A percentile compares a stretch with the other conserved stretches of the same genome.
Conservation (phyloP, 2,329 filamentous ascomycete species). For the Talaromyces rugulosus region DNA sequence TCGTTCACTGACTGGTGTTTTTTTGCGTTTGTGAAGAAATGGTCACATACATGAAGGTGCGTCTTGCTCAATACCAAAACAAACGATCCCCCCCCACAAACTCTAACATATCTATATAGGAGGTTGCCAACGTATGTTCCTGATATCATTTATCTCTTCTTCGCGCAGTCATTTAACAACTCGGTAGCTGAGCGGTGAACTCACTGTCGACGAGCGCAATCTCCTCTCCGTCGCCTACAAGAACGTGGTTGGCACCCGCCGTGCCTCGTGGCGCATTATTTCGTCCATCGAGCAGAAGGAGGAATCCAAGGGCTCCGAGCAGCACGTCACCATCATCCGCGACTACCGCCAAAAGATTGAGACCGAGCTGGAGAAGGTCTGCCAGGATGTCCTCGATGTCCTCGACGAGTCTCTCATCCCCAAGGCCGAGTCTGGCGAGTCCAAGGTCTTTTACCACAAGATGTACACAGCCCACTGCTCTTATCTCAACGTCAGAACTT, state of each 20-base stretch:
- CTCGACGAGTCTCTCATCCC: constrained; percentile 92
- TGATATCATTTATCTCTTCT: neutral
- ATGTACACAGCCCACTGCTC: constrained; percentile 59
- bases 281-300: constrained; percentile 99
- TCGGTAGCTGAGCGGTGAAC: constrained; percentile 59
- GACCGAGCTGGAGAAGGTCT: constrained; percentile 93
- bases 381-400: constrained; percentile 93
- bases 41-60: constrained; percentile 97
- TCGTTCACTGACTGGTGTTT: constrained; percentile 14
- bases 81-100: constrained; percentile 20
- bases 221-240: constrained; percentile 97
- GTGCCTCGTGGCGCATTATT: constrained; percentile 97
- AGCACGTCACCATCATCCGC: constrained; percentile 87
- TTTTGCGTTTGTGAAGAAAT: constrained; percentile 59
- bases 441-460: constrained; percentile 99
- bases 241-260: constrained; percentile 95
- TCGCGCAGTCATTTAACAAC: constrained; percentile 16
- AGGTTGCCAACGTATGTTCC: constrained; percentile 80
- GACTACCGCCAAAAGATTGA: constrained; percentile 99
- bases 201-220: constrained; percentile 81
- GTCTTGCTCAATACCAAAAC: constrained; percentile 19
- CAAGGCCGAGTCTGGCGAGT: constrained; percentile 91
- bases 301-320: constrained; percentile 95
- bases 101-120: constrained; percentile 45
- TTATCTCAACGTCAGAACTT: neutral